Base-by-base conservation (phyloP, 371 early-diverging fungal species). In the Syncephalastrum contaminatum region DNA sequence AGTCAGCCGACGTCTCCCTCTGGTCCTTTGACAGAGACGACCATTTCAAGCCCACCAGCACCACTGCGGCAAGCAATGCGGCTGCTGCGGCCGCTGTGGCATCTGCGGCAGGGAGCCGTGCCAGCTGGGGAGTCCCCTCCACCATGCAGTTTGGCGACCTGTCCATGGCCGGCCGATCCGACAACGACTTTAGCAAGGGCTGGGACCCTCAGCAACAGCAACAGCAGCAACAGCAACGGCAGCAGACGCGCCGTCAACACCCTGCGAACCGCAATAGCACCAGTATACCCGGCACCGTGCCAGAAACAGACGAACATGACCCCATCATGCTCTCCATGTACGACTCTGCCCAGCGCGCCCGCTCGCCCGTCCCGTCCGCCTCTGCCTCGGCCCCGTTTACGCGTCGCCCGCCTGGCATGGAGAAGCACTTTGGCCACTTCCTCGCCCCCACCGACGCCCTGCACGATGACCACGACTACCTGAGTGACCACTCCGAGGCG, bases 1-100 rank as follows among this genome's bases (percentile, higher is more conserved):
- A 80, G 42, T 86, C 89, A 0, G 87, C 87, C 2, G 77, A 83
- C 43, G 83, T 86, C 3, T 78, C 84, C 4, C 77, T 85, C 42
- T 88, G 90, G 88, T 43, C 63, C 19, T 48, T 65, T 13, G 50
- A 59, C 15, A 43, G 53, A 7, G 27, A 30, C 58, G 57, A 20
- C 51, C 59, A 10, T 46, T 53, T 30, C 10, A 30, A 30, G 10
- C 10, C 36, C 10, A 10, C 36, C 36, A 30, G 10, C 8, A 30
- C 5, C 12, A 30, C 36, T 12, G 36, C 51, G 55, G 42, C 62
- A 61, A 42, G 39, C 53, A 15, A 27, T 42, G 3, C 36, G 0
- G 36, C 30, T 43, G n/a, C 51, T 49, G 18, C 55, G 59, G 45
- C 62, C 62, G 53, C 41, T 12, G 43, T 57, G 43, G 53, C 54